phyloP scores from a whole-genome alignment of 345 rosid species.

The Euphorbia pulcherrima region DNA sequence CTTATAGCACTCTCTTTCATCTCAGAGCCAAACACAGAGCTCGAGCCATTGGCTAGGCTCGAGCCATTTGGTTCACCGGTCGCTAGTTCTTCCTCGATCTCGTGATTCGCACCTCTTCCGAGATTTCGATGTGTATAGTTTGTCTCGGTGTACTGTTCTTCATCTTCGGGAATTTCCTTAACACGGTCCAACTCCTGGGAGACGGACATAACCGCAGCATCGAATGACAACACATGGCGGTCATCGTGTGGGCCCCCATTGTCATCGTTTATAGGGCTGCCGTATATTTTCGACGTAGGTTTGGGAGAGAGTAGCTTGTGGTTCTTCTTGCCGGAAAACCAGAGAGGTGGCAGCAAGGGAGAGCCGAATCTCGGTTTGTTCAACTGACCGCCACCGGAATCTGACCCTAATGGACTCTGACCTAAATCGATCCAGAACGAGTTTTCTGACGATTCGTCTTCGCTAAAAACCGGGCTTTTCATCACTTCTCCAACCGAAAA shows the following conservation, averaged over 20 bases:
- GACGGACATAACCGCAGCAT: constrained; percentile 89
- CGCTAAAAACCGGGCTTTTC: constrained; percentile 96
- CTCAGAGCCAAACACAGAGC: constrained; percentile 45
- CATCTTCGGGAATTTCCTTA: constrained; percentile 51
- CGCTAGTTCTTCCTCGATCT: constrained; percentile 74
- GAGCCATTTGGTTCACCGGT: constrained; percentile 22
- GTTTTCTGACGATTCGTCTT: constrained; percentile 89
- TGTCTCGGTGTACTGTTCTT: constrained; percentile 37
- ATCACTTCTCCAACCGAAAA: constrained; percentile 91
- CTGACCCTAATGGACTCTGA: constrained; percentile 83
- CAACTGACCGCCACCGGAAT: constrained; percentile 44
- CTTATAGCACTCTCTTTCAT: constrained; percentile 93
- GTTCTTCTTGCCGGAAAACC: constrained; percentile 68
- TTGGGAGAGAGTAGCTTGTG: constrained; percentile 59
- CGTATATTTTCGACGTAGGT: constrained; percentile 52
- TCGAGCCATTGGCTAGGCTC: constrained; percentile 45
- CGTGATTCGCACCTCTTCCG: constrained; percentile 31
- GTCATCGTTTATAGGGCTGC: constrained; percentile 67
- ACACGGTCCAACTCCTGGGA: constrained; percentile 65
- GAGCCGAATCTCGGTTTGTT: constrained; percentile 57
- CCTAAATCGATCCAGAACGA: constrained; percentile 93
- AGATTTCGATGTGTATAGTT: constrained; percentile 18
- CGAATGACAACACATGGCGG: constrained; percentile 69
- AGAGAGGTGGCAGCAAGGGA: constrained; percentile 60
- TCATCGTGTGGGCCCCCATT: constrained; percentile 49